phyloP scores from a whole-genome alignment of 2,329 filamentous ascomycete species.

The Neocatenulostroma microsporum region DNA sequence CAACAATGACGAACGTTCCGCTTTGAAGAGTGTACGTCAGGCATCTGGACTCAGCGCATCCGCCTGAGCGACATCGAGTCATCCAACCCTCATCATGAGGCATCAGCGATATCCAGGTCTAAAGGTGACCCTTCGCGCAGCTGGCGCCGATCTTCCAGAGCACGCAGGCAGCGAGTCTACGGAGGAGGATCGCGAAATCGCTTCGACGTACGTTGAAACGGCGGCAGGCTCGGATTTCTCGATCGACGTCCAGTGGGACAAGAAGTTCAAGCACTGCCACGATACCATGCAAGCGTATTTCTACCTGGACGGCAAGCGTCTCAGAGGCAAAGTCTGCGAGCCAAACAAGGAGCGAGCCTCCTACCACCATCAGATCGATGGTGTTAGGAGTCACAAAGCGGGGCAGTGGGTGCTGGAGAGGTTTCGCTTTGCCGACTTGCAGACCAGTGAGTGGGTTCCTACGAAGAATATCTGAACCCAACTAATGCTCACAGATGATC shows the following conservation, averaged over 20 bases:
- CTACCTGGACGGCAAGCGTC: conserved; percentile 15
- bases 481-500: conserved; percentile 8
- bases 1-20: too few species aligned
- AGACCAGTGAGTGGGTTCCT: conserved; percentile 17
- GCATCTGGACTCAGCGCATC: too few species aligned
- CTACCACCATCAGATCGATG: background rate
- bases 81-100: too few species aligned
- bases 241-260: background rate
- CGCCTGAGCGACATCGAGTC: too few species aligned
- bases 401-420: conserved; percentile 1
- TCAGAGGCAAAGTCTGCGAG: background rate
- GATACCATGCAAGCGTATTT: conserved; percentile 7
- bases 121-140: conserved; percentile 9
- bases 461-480: background rate
- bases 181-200: background rate
- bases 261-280: background rate
- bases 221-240: conserved; percentile 12
- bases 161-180: conserved; percentile 10
- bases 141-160: conserved; percentile 9
- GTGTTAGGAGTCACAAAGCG: conserved; percentile 1
- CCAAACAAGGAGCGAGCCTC: background rate
- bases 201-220: conserved; percentile 15
- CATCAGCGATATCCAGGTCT: too few species aligned
- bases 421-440: conserved; percentile 13
- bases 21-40: too few species aligned